phyloP scores from a whole-genome alignment of 768 basidiomycete species.

The Crassisporium funariophilum region DNA sequence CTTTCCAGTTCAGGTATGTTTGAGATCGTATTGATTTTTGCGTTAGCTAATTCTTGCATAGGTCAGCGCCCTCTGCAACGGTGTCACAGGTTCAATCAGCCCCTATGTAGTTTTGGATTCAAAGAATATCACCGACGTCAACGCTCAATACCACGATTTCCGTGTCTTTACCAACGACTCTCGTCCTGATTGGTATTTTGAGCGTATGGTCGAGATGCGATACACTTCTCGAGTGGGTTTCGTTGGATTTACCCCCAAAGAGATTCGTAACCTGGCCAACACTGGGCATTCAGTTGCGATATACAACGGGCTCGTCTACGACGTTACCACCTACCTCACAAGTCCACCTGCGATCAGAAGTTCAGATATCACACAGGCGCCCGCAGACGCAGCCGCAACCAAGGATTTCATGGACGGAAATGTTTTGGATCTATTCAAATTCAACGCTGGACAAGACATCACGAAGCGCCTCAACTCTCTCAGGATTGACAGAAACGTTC shows the following conservation, averaged over 20 bases:
- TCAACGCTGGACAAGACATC: constrained; percentile 75
- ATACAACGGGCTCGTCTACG: constrained; percentile 87
- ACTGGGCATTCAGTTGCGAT: constrained; percentile 72
- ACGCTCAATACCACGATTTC: constrained; percentile 94
- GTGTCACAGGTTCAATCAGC: constrained; percentile 75
- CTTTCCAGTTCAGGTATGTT: constrained; percentile 90
- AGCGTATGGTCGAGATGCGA: constrained; percentile 91
- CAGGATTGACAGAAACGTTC: constrained; percentile 57
- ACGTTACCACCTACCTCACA: constrained; percentile 78
- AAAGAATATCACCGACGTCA: constrained; percentile 72
- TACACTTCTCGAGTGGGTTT: constrained; percentile 89
- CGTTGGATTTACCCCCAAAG: constrained; percentile 77
- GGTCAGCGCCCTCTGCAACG: constrained; percentile 94
- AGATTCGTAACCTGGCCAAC: constrained; percentile 71
- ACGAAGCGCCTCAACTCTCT: constrained; percentile 72
- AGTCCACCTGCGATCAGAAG: constrained; percentile 60
- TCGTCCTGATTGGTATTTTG: constrained; percentile 98
- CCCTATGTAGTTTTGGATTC: constrained; percentile 82
- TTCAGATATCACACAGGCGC: constrained; percentile 48
- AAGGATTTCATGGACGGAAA: constrained; percentile 73
- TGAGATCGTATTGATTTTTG: neutral
- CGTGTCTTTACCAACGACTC: constrained; percentile 85
- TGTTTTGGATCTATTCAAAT: constrained; percentile 76
- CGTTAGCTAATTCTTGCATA: constrained; percentile 27
- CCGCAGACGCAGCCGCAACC: constrained; percentile 42